A percentile compares a stretch with the other conserved stretches of the same genome.
Conservation (phyloP, 257 asterid species). For the Gentiana macrophylla region DNA sequence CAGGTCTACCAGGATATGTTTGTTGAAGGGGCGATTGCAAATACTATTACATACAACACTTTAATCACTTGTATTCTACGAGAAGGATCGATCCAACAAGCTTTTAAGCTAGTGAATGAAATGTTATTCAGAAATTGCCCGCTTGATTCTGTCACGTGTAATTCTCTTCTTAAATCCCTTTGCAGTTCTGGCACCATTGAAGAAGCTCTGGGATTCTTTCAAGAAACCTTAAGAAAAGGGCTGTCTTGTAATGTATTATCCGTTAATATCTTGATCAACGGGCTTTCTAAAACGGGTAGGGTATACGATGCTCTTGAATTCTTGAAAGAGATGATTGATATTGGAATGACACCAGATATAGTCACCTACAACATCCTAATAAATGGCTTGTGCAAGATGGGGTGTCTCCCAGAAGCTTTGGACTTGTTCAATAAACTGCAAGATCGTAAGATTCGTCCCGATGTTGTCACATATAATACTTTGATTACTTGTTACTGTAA, state of each 20-base stretch:
- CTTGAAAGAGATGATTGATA: conserved; percentile 51
- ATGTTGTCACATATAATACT: conserved; percentile 59
- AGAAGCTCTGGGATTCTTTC: conserved; percentile 60
- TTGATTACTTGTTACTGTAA: conserved; percentile 54
- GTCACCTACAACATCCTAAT: conserved; percentile 64
- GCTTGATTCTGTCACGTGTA: conserved; percentile 61
- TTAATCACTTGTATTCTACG: conserved; percentile 59
- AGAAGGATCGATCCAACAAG: conserved; percentile 44
- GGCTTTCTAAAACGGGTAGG: conserved; percentile 44
- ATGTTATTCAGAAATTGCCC: conserved; percentile 70
- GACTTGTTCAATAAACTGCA: conserved; percentile 46
- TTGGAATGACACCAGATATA: conserved; percentile 71
- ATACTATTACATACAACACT: conserved; percentile 70
- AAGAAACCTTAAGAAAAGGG: conserved; percentile 66
- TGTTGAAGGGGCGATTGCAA: conserved; percentile 73
- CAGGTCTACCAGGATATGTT: conserved; percentile 58
- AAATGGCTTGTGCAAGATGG: conserved; percentile 67
- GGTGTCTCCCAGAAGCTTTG: conserved; percentile 45
- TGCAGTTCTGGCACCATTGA: conserved; percentile 71
- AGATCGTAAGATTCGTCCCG: conserved; percentile 49
- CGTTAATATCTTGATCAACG: conserved; percentile 51
- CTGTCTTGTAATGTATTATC: conserved; percentile 32
- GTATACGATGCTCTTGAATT: conserved; percentile 57
- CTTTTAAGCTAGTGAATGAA: conserved; percentile 62
- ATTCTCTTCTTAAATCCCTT: conserved; percentile 63